These are phyloP conservation scores for Sungouiella thailandica DNA, from an alignment of 805 yeast genomes.

Conservation along the genomic window DNA sequence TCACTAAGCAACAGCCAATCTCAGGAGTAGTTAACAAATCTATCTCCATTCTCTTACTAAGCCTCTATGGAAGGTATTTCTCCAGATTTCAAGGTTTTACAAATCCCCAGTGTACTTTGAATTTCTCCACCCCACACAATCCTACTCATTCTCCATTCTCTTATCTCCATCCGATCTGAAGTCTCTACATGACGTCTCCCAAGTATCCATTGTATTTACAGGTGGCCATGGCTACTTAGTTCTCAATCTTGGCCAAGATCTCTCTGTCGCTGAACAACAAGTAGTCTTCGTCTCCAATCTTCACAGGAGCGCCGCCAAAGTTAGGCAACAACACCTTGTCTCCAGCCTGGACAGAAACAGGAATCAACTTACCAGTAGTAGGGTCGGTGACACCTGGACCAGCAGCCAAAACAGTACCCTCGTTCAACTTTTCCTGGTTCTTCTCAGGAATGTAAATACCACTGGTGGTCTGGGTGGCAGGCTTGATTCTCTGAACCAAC, in stretches of 20 bases:
- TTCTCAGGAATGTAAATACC: constrained; percentile 95
- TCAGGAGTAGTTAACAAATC: no score
- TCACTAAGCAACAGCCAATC: no score
- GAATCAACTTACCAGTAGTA: constrained; percentile 63
- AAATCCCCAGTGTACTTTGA: no score
- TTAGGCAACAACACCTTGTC: constrained; percentile 93
- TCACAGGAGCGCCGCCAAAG: constrained; percentile 88
- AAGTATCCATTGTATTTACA: constrained; percentile 2
- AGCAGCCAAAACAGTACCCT: constrained; percentile 87
- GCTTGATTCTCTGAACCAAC: constrained; percentile 90
- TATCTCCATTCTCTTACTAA: no score
- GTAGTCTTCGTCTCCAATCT: constrained; percentile 79
- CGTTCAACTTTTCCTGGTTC: constrained; percentile 89
- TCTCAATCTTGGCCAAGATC: constrained; percentile 86
- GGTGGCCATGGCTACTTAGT: constrained; percentile 10
- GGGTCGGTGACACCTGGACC: constrained; percentile 88
- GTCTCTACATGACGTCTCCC: not conserved
- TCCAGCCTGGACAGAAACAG: constrained; percentile 78
- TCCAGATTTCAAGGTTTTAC: no score
- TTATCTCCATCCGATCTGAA: not conserved
- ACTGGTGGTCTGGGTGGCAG: constrained; percentile 84
- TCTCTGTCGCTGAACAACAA: constrained; percentile 89
- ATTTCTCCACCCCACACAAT: no score
- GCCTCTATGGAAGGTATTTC: no score
- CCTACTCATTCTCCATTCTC: no score